Base-by-base conservation (phyloP, 768 basidiomycete species). In the Butyriboletus loyo region DNA sequence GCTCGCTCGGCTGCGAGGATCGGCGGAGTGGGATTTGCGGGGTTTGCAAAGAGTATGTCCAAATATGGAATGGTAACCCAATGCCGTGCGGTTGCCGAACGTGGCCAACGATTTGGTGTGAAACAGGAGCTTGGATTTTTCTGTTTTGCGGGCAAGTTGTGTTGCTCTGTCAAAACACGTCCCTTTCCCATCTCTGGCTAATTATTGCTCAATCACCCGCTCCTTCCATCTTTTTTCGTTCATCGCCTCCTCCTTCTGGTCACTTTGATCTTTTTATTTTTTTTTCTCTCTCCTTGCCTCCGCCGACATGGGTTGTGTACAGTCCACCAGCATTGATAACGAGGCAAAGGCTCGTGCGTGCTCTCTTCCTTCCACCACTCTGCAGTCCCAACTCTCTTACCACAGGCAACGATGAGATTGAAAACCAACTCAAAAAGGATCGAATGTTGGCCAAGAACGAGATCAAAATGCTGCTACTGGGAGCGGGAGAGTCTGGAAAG, bases 401-500 rank as follows among this genome's bases (percentile, higher is more conserved):
- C 11, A 5, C 55, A 92, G 90, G 91, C 67, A 93, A 93, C 65
- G 92, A 94, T 64, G 91, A 89, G 77, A 96, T 96, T 59, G 93
- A 96, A 77, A 87, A 74, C 72, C 93, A 96, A 72, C 83, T 96
- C 60, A 92, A 88, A 78, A 78, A 85, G 63, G 93, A 96, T 75
- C 75, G 87, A 39, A 82, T 89, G 77, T 84, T 87, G 80, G 86
- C 87, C 38, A 92, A 91, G 78, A 94, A 93, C 63, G 92, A 94
- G 71, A 92, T 95, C 66, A 95, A 98, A 77, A 96, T 98, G 94
- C 69, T 98, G 56, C 70, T 98, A 53, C 78, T 98, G 25, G 96
- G 96, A 52, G 94, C 96, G 53, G 94, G 96, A 73, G 94, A 97
- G 79, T 94, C 92, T 49, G 95, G 95, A 63, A 97, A 98, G 82